A percentile compares a stretch with the other conserved stretches of the same genome.
phyloP scores from a whole-genome alignment of 1,139 yeast species.

The Yamadazyma songkhlaensis region DNA sequence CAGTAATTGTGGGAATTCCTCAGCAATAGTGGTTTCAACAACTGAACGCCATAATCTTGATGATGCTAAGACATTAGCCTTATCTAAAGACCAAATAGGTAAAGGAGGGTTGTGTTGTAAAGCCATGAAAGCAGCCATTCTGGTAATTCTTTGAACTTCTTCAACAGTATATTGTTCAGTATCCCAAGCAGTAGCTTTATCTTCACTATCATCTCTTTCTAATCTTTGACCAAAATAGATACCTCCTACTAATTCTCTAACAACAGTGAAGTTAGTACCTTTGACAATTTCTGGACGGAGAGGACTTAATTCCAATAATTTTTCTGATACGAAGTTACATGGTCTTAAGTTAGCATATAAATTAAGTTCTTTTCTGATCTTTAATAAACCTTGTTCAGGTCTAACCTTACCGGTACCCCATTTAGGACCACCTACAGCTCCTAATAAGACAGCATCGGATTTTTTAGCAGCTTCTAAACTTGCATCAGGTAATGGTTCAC shows the following conservation, averaged over 20 bases:
- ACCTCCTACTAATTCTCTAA: slow-evolving; percentile 96
- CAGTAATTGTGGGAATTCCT: slow-evolving; percentile 85
- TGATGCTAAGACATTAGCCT: slow-evolving; percentile 95
- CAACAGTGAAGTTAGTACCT: slow-evolving; percentile 90
- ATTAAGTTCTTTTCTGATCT: slow-evolving; percentile 91
- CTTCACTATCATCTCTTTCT: slow-evolving; percentile 82
- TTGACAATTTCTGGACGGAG: slow-evolving; percentile 76
- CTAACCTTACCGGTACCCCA: slow-evolving; percentile 96
- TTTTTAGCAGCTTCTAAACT: slow-evolving; percentile 80
- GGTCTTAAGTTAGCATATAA: slow-evolving; percentile 96
- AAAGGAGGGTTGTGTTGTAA: slow-evolving; percentile 89
- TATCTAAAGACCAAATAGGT: slow-evolving; percentile 94
- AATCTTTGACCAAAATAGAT: slow-evolving; percentile 94
- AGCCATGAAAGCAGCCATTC: slow-evolving; percentile 98
- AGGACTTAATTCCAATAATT: slow-evolving; percentile 82
- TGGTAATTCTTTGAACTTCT: slow-evolving; percentile 90
- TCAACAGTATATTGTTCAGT: slow-evolving; percentile 87
- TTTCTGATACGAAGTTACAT: slow-evolving; percentile 88
- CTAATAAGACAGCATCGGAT: slow-evolving; percentile 90
- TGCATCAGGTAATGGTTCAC: slow-evolving; percentile 86
- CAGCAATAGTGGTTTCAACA: slow-evolving; percentile 76
- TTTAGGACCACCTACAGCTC: slow-evolving; percentile 99
- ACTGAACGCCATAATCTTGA: slow-evolving; percentile 95
- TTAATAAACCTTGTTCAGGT: slow-evolving; percentile 94
- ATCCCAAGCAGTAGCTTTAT: slow-evolving; percentile 72